Evolutionary conservation across 495 filamentous ascomycete species (phyloP).

Genomic region (Hypoxylon perforatum): DNA sequence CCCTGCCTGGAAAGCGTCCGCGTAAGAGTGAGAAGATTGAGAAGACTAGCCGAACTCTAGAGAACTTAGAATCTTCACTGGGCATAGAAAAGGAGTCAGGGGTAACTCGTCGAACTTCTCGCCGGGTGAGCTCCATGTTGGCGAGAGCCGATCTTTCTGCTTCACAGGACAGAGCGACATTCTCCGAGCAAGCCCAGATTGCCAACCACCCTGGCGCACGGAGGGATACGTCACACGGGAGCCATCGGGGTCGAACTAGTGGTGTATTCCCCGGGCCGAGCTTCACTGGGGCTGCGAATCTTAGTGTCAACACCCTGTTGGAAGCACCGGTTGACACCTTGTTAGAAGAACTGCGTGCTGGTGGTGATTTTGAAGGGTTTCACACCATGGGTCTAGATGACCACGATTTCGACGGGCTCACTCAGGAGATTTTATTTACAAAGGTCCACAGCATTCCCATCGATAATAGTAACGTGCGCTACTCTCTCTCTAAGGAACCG

Average conservation of each 20-base stretch:
- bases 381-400: constrained; percentile 77
- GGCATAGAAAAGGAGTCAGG: constrained; percentile 72
- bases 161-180: constrained; percentile 77
- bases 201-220: constrained; percentile 59
- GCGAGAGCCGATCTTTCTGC: constrained; percentile 89
- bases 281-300: constrained; percentile 52
- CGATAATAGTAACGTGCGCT: constrained; percentile 69
- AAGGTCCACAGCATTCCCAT: constrained; percentile 77
- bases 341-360: constrained; percentile 72
- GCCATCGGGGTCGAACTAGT: constrained; percentile 70
- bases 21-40: constrained; percentile 56
- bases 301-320: constrained; percentile 63
- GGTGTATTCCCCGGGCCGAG: constrained; percentile 56
- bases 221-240: constrained; percentile 79
- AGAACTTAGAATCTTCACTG: constrained; percentile 69
- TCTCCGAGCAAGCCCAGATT: constrained; percentile 72
- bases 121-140: constrained; percentile 91
- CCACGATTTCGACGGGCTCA: constrained; percentile 72
- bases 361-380: constrained; percentile 73
- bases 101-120: constrained; percentile 76
- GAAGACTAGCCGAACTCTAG: constrained; percentile 68
- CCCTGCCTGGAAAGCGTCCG: constrained; percentile 56
- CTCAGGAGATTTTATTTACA: constrained; percentile 77
- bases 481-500: constrained; percentile 60
- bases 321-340: constrained; percentile 77